Conservation (phyloP, 768 basidiomycete species). For the Russula griseocarnosa region DNA sequence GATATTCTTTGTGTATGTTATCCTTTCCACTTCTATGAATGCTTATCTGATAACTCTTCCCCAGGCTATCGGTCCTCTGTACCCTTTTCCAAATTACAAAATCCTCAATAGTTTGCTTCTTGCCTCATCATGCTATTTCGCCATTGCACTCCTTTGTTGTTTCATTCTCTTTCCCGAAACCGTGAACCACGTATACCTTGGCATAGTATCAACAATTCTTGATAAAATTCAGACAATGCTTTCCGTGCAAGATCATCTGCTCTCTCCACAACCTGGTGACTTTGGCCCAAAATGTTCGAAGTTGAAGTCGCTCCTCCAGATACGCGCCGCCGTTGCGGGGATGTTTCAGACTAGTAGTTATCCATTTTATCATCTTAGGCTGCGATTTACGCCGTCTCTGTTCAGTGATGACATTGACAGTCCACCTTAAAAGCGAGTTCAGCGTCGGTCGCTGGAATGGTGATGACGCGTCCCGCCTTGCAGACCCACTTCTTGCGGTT, state of each 20-base stretch:
- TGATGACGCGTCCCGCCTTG: conserved; percentile 39
- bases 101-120: conserved; percentile 43
- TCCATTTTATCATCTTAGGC: neutral
- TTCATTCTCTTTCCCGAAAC: conserved; percentile 52
- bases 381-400: neutral
- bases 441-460: conserved; percentile 45
- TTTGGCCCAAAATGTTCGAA: conserved; percentile 30
- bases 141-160: conserved; percentile 44
- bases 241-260: conserved; percentile 35
- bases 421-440: conserved; percentile 42
- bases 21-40: neutral
- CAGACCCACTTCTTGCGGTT: conserved; percentile 37
- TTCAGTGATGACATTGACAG: conserved; percentile 36
- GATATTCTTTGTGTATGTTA: conserved; percentile 41
- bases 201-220: conserved; percentile 33
- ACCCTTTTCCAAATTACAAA: conserved; percentile 45
- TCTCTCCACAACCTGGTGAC: conserved; percentile 29
- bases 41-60: neutral
- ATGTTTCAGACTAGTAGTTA: conserved; percentile 34
- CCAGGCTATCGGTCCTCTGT: conserved; percentile 47
- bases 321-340: conserved; percentile 29
- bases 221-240: conserved; percentile 34
- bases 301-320: conserved; percentile 28
- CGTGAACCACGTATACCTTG: conserved; percentile 43
- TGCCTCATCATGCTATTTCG: conserved; percentile 45